Conservation (phyloP, 2,329 filamentous ascomycete genomes). For the Colletotrichum sp. region DNA sequence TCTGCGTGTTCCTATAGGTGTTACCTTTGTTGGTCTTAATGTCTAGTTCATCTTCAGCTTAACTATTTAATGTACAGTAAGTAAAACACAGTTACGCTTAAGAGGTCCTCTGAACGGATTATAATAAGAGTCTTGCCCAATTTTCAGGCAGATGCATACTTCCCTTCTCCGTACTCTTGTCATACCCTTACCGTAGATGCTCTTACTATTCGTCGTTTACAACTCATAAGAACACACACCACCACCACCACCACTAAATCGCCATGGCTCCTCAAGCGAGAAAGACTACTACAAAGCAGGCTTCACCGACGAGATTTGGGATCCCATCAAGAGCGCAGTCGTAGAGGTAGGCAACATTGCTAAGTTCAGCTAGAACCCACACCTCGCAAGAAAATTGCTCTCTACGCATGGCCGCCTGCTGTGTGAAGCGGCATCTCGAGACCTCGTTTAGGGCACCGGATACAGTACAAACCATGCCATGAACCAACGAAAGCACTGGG, state of each 20-base stretch:
- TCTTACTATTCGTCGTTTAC: neutral
- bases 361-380: conserved; percentile 36
- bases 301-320: conserved; percentile 33
- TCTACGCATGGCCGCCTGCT: conserved; percentile 34
- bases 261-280: neutral
- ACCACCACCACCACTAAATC: neutral
- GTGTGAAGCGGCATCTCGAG: conserved; percentile 32
- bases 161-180: neutral
- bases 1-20: neutral
- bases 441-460: conserved; percentile 28
- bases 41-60: neutral
- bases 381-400: conserved; percentile 31
- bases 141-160: neutral
- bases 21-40: neutral
- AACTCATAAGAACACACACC: neutral
- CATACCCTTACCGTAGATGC: neutral
- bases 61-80: neutral
- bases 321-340: conserved; percentile 34
- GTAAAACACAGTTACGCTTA: neutral
- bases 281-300: neutral
- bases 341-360: conserved; percentile 35
- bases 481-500: neutral
- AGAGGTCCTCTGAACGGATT: neutral
- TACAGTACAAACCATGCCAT: neutral
- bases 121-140: neutral